phyloP scores from a whole-genome alignment of 208 protist genomes.

The Acanthamoeba lugdunensis region DNA sequence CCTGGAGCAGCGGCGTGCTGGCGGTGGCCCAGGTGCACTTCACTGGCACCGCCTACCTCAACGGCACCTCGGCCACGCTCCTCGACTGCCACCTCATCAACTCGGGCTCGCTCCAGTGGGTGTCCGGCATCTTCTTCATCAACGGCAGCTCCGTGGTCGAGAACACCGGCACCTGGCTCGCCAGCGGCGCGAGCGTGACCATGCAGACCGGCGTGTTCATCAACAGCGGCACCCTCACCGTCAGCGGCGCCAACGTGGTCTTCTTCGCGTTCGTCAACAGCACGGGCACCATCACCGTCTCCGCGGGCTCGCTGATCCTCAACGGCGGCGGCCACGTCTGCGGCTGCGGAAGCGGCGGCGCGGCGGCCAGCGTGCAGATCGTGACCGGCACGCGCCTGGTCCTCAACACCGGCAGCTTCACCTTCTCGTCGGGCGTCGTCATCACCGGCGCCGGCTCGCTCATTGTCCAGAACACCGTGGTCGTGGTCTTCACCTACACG shows the following conservation, averaged over 20 bases:
- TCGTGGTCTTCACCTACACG: constrained; percentile 11
- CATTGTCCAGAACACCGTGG: background rate
- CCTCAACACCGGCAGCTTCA: constrained; percentile 35
- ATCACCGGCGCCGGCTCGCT: constrained; percentile 34
- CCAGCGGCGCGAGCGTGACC: background rate
- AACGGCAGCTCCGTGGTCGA: constrained; percentile 52
- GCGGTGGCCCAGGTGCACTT: constrained; percentile 11
- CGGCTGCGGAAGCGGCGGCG: constrained; percentile 22
- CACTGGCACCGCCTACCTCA: background rate
- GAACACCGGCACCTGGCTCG: constrained; percentile 4
- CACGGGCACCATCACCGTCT: background rate
- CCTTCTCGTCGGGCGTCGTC: background rate
- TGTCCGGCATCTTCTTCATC: constrained; percentile 3
- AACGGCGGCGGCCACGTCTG: background rate
- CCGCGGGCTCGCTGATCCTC: constrained; percentile 40
- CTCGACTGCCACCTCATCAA: constrained; percentile 57
- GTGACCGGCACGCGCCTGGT: background rate
- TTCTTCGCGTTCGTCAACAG: background rate
- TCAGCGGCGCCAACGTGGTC: background rate
- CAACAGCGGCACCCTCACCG: constrained; percentile 33
- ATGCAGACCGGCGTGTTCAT: constrained; percentile 57
- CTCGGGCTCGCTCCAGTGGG: constrained; percentile 31
- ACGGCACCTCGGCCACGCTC: constrained; percentile 22
- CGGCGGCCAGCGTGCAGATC: background rate
- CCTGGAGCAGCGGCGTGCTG: constrained; percentile 24